Evolutionary conservation across 805 yeast genomes (phyloP).

Genomic region (Komagataella ulmi): DNA sequence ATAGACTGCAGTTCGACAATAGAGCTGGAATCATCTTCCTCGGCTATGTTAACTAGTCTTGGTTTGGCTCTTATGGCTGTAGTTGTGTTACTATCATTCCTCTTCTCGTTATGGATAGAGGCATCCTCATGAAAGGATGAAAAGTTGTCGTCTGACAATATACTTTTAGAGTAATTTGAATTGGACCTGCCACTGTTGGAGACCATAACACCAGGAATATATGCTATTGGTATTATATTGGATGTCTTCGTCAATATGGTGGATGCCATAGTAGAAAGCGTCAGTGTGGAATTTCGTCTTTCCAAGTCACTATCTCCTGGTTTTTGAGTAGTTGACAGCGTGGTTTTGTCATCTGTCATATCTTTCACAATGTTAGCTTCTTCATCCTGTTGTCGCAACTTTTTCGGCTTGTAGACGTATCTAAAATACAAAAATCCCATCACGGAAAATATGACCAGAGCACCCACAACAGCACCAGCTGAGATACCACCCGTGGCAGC

Average conservation of each 20-base stretch:
- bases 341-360: slow-evolving; percentile 1
- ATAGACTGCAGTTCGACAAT: background rate
- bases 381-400: slow-evolving; percentile 11
- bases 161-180: slow-evolving; percentile 22
- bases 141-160: slow-evolving; percentile 19
- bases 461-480: slow-evolving; percentile 63
- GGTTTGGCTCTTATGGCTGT: slow-evolving; percentile 75
- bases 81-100: slow-evolving; percentile 33
- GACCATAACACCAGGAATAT: slow-evolving; percentile 85
- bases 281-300: slow-evolving; percentile 15
- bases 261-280: slow-evolving; percentile 30
- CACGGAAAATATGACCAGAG: slow-evolving; percentile 21
- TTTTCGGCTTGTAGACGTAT: slow-evolving; percentile 22
- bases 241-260: slow-evolving; percentile 70
- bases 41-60: slow-evolving; percentile 38
- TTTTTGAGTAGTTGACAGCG: slow-evolving; percentile 3
- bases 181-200: slow-evolving; percentile 33
- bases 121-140: slow-evolving; percentile 32
- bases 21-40: slow-evolving; percentile 1
- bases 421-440: slow-evolving; percentile 26
- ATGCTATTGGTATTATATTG: slow-evolving; percentile 82
- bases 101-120: slow-evolving; percentile 25
- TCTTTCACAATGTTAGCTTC: slow-evolving; percentile 11
- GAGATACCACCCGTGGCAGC: slow-evolving; percentile 45
- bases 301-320: slow-evolving; percentile 10